phyloP scores from a whole-genome alignment of 2,329 filamentous ascomycete genomes.

The Zasmidium citrigriseum region DNA sequence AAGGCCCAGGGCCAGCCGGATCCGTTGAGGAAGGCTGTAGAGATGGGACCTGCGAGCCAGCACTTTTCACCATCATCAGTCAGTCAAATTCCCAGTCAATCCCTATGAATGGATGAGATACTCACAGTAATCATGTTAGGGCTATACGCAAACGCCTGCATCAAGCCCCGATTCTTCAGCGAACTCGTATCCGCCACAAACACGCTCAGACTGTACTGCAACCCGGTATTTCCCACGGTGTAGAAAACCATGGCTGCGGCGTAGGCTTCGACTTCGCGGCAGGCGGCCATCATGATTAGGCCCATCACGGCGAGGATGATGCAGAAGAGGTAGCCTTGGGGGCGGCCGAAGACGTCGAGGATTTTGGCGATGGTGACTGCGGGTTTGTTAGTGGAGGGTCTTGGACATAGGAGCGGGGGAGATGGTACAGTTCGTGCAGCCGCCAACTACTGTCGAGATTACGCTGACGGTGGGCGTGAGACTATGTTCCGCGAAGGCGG shows the following conservation, averaged over 20 bases:
- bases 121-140: conserved; percentile 32
- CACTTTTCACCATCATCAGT: conserved; percentile 12
- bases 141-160: conserved; percentile 31
- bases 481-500: neutral
- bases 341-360: conserved; percentile 44
- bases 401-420: too few species aligned
- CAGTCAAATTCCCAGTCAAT: too few species aligned
- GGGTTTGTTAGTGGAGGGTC: too few species aligned
- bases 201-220: conserved; percentile 27
- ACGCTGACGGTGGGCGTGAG: neutral
- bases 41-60: conserved; percentile 28
- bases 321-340: conserved; percentile 42
- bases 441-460: neutral
- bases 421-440: neutral
- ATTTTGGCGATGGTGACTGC: conserved; percentile 38
- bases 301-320: conserved; percentile 27
- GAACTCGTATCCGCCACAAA: conserved; percentile 34
- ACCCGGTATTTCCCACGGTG: conserved; percentile 14
- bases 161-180: conserved; percentile 31
- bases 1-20: conserved; percentile 34
- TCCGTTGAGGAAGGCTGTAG: conserved; percentile 24
- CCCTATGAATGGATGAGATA: conserved; percentile 8
- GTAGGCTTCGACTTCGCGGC: conserved; percentile 29
- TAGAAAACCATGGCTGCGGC: conserved; percentile 34
- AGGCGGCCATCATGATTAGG: conserved; percentile 32